Conservation (phyloP, 257 asterid genomes). For the Primulina tabacum region DNA sequence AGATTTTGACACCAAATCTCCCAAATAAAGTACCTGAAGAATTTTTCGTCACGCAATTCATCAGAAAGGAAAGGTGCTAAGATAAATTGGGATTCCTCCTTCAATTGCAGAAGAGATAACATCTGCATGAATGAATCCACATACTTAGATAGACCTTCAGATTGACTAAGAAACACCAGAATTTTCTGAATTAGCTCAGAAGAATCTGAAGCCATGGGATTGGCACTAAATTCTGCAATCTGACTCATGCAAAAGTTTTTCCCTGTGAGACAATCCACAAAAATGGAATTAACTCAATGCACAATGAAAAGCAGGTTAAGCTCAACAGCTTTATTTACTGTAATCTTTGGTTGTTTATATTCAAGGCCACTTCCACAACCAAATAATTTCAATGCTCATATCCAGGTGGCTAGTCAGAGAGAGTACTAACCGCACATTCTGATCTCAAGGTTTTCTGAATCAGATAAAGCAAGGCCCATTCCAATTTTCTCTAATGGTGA, state of each 20-base stretch:
- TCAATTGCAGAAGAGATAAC: slow-evolving; percentile 66
- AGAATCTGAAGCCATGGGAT: slow-evolving; percentile 52
- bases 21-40: slow-evolving; percentile 55
- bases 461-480: slow-evolving; percentile 82
- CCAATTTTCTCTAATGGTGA: slow-evolving; percentile 68
- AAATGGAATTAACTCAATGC: slow-evolving; percentile 16
- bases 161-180: slow-evolving; percentile 68
- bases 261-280: slow-evolving; percentile 54
- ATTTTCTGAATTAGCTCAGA: slow-evolving; percentile 64
- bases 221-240: slow-evolving; percentile 60
- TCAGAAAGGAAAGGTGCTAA: slow-evolving; percentile 70
- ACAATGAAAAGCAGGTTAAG: slow-evolving; percentile 7
- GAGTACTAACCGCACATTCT: slow-evolving; percentile 72
- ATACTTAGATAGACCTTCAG: slow-evolving; percentile 82
- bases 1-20: slow-evolving; percentile 8
- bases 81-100: slow-evolving; percentile 62
- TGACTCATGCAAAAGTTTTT: slow-evolving; percentile 80
- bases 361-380: slow-evolving; percentile 12
- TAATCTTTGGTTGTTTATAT: not conserved
- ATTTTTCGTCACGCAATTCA: slow-evolving; percentile 56
- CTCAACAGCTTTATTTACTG: slow-evolving; percentile 1
- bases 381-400: not conserved
- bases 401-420: slow-evolving; percentile 16
- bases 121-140: slow-evolving; percentile 85
- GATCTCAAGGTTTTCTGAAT: slow-evolving; percentile 63